phyloP scores from a whole-genome alignment of 2,329 filamentous ascomycete species.

The Aureobasidium sp. region DNA sequence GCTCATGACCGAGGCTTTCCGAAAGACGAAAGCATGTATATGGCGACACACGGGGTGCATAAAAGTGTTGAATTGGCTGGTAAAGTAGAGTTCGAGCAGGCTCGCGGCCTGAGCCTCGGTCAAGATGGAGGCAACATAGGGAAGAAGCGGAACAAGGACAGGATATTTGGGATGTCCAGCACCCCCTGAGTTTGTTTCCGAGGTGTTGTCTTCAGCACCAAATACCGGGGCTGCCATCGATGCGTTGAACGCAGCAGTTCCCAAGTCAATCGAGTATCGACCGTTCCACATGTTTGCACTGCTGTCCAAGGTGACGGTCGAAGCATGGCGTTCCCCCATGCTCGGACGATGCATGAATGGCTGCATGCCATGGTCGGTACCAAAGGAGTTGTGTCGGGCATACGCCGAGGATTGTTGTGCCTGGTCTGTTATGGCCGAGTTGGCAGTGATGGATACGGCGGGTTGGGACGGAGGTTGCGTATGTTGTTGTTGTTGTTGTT shows the following conservation, averaged over 20 bases:
- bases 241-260: background rate
- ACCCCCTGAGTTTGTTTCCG: constrained; percentile 8
- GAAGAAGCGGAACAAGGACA: constrained; percentile 7
- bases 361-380: constrained; percentile 1
- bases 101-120: constrained; percentile 7
- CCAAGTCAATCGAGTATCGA: constrained; percentile 8
- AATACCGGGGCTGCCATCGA: constrained; percentile 4
- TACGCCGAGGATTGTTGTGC: background rate
- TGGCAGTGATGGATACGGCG: background rate
- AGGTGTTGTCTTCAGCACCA: background rate
- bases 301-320: constrained; percentile 9
- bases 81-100: constrained; percentile 11
- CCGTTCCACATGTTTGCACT: constrained; percentile 10
- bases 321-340: constrained; percentile 7
- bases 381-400: constrained; percentile 7
- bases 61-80: constrained; percentile 13
- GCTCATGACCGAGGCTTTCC: constrained; percentile 11
- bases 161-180: constrained; percentile 6
- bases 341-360: constrained; percentile 4
- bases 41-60: constrained; percentile 13
- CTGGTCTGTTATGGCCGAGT: background rate
- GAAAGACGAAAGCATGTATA: constrained; percentile 10
- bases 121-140: constrained; percentile 9
- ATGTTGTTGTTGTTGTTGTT: background rate
- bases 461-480: background rate